Percentiles rank a stretch among this genome's conserved stretches.
phyloP scores from a whole-genome alignment of 2,329 filamentous ascomycete genomes.

The Microsporum ferrugineum region DNA sequence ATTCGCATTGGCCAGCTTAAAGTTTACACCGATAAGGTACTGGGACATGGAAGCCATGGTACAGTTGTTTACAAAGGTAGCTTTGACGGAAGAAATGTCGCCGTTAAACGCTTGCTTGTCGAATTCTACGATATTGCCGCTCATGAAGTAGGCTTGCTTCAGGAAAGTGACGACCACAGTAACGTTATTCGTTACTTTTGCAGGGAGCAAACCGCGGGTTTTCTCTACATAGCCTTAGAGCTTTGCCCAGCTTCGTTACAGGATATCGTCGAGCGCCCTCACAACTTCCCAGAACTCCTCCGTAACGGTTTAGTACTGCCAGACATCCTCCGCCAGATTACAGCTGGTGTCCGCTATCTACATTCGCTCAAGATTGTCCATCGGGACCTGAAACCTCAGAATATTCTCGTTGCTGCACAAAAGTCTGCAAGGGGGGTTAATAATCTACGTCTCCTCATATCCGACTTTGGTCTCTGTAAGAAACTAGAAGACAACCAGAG shows the following conservation, averaged over 20 bases:
- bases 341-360: constrained; percentile 75
- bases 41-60: constrained; percentile 81
- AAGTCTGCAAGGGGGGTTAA: constrained; percentile 43
- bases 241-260: constrained; percentile 87
- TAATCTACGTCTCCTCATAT: constrained; percentile 77
- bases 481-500: constrained; percentile 90
- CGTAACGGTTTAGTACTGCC: constrained; percentile 57
- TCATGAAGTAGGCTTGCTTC: constrained; percentile 78
- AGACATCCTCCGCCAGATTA: constrained; percentile 75
- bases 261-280: constrained; percentile 72
- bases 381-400: constrained; percentile 93
- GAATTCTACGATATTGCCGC: constrained; percentile 93
- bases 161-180: constrained; percentile 88
- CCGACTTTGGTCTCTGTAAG: constrained; percentile 95
- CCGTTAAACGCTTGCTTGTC: constrained; percentile 91
- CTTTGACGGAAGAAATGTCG: constrained; percentile 85
- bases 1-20: constrained; percentile 51
- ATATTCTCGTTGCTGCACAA: constrained; percentile 70
- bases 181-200: constrained; percentile 97
- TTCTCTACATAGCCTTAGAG: constrained; percentile 92
- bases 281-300: constrained; percentile 56
- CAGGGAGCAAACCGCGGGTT: constrained; percentile 75
- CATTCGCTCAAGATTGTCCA: constrained; percentile 92
- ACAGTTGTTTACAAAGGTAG: constrained; percentile 91
- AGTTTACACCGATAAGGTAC: constrained; percentile 48